A percentile compares a stretch with the other conserved stretches of the same genome.
These are phyloP conservation scores for Pythium aquatile DNA, from an alignment of 352 stramenopile genomes.

Conservation along the genomic window DNA sequence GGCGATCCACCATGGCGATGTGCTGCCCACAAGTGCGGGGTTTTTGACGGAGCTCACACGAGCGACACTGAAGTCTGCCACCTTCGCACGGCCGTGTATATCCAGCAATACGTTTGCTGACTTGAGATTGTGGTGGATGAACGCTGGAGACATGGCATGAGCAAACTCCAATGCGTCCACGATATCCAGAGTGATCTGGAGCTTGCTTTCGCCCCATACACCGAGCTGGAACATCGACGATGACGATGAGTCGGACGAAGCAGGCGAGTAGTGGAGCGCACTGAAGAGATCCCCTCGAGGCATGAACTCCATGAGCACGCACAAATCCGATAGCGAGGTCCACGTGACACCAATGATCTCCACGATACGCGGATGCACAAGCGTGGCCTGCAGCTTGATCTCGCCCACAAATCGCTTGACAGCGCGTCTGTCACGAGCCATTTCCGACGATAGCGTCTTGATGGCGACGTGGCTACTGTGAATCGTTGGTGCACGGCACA, in stretches of 20 bases:
- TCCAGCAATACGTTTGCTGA: constrained; percentile 17
- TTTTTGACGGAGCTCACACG: background rate
- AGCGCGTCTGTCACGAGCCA: background rate
- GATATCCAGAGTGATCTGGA: constrained; percentile 17
- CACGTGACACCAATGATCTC: constrained; percentile 16
- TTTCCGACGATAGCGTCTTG: constrained; percentile 8
- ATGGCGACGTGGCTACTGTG: constrained; percentile 17
- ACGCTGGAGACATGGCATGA: constrained; percentile 6
- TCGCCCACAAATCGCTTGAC: constrained; percentile 7
- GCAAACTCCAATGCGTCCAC: constrained; percentile 10
- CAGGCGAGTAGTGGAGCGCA: constrained; percentile 13
- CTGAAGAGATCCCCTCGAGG: constrained; percentile 13
- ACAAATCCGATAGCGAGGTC: constrained; percentile 14
- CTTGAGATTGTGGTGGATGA: constrained; percentile 20
- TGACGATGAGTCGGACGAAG: constrained; percentile 4
- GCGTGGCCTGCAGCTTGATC: constrained; percentile 16
- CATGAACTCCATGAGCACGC: constrained; percentile 21
- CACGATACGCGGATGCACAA: constrained; percentile 13
- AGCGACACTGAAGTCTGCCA: constrained; percentile 7
- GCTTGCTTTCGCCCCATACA: constrained; percentile 19
- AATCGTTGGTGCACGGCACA: constrained; percentile 10
- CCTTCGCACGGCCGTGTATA: constrained; percentile 7
- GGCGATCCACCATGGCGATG: constrained; percentile 12
- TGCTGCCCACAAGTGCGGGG: background rate
- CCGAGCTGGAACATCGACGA: constrained; percentile 10